A percentile compares a stretch with the other conserved stretches of the same genome.
Conservation (phyloP, 2,329 filamentous ascomycete species). For the Epichloe gansuensis region DNA sequence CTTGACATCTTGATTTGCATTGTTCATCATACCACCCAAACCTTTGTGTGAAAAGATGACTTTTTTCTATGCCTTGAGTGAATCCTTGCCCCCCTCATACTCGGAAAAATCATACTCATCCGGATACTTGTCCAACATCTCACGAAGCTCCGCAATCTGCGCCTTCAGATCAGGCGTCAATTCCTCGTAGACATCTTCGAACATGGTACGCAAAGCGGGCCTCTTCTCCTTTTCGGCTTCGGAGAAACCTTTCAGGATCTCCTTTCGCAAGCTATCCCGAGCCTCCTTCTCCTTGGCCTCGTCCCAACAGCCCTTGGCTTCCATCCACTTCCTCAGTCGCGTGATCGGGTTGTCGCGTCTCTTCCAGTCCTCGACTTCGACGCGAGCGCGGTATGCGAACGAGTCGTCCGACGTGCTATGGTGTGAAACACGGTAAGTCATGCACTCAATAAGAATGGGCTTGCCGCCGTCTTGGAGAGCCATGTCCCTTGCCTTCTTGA, state of each 20-base stretch:
- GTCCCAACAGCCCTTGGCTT: conserved; percentile 70
- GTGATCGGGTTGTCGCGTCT: conserved; percentile 80
- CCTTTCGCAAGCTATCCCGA: conserved; percentile 52
- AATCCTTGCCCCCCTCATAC: conserved; percentile 63
- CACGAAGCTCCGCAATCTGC: conserved; percentile 60
- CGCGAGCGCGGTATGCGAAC: conserved; percentile 83
- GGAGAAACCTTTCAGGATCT: conserved; percentile 72
- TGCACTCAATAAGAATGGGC: conserved; percentile 81
- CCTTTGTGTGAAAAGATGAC: neutral
- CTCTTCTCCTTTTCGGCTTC: conserved; percentile 74
- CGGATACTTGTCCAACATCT: conserved; percentile 74
- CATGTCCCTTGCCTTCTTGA: conserved; percentile 60
- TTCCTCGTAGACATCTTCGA: conserved; percentile 82
- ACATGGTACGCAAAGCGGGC: conserved; percentile 57
- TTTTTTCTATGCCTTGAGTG: conserved; percentile 30
- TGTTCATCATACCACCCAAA: neutral
- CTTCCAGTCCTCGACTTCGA: conserved; percentile 96
- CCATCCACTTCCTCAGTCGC: conserved; percentile 79
- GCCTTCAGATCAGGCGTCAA: conserved; percentile 63
- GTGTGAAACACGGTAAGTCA: conserved; percentile 96
- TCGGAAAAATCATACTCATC: conserved; percentile 77
- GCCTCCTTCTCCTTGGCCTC: conserved; percentile 68
- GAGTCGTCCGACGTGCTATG: conserved; percentile 96
- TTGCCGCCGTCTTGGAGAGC: conserved; percentile 70
- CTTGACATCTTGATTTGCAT: neutral